Evolutionary conservation across 2,329 filamentous ascomycete species (phyloP).

Genomic region (Hirsutella minnesotensis): DNA sequence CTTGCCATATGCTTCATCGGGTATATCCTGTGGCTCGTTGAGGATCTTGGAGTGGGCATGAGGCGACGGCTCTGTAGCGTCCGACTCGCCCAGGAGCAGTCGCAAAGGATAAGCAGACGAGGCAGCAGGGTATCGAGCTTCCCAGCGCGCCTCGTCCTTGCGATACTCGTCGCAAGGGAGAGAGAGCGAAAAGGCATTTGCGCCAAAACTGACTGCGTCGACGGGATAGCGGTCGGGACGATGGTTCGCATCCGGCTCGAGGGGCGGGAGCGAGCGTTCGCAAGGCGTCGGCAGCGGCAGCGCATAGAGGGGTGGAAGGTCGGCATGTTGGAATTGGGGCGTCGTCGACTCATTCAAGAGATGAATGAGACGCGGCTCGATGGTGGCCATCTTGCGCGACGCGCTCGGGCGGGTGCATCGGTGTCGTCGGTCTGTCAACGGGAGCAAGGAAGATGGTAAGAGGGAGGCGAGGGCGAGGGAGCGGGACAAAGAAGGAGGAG

Average conservation of each 20-base stretch:
- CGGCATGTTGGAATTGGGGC: constrained; percentile 34
- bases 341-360: constrained; percentile 46
- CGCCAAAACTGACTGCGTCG: constrained; percentile 6
- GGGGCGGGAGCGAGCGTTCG: constrained; percentile 35
- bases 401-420: constrained; percentile 14
- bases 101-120: constrained; percentile 24
- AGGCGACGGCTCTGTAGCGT: constrained; percentile 22
- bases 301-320: constrained; percentile 43
- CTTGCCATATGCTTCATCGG: constrained; percentile 37
- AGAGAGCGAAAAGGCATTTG: constrained; percentile 5
- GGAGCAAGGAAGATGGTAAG: not conserved
- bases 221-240: constrained; percentile 22
- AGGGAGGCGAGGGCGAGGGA: constrained; percentile 1
- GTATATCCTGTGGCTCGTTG: constrained; percentile 28
- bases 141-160: constrained; percentile 10
- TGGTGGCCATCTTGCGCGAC: constrained; percentile 44
- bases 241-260: constrained; percentile 37
- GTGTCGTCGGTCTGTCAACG: constrained; percentile 4
- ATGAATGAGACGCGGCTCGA: constrained; percentile 56
- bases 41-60: constrained; percentile 34
- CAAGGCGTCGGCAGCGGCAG: constrained; percentile 29
- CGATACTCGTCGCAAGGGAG: constrained; percentile 13
- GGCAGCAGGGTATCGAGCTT: constrained; percentile 12
- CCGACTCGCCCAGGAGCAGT: constrained; percentile 26
- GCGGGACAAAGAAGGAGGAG: not conserved